Conservation (phyloP, 2,329 filamentous ascomycete genomes). For the Claviceps paspali region DNA sequence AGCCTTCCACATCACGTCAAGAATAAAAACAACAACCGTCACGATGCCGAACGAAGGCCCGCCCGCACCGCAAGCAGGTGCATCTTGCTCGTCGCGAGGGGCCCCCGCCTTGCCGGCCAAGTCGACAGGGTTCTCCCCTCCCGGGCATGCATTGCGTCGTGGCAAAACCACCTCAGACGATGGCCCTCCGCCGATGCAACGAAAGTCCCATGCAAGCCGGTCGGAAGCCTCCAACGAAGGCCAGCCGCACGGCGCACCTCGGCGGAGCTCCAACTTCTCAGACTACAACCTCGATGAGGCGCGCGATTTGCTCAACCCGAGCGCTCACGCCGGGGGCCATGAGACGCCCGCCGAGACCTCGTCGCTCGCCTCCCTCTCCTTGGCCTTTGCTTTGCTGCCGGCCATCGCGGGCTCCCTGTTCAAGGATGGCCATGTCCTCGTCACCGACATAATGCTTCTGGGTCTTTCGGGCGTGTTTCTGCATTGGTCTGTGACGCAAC, state of each 20-base stretch:
- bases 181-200: constrained; percentile 9
- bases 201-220: constrained; percentile 7
- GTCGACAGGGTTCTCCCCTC: constrained; percentile 4
- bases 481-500: constrained; percentile 81
- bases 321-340: constrained; percentile 22
- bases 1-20: too few relatives aligned
- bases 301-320: constrained; percentile 47
- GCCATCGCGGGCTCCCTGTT: constrained; percentile 77
- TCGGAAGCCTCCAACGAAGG: constrained; percentile 15
- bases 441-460: constrained; percentile 74
- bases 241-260: constrained; percentile 21
- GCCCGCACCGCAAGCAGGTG: constrained; percentile 2
- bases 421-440: constrained; percentile 65
- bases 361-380: constrained; percentile 63
- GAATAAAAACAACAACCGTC: not conserved
- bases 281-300: constrained; percentile 58
- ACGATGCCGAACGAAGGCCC: constrained; percentile 9
- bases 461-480: constrained; percentile 71
- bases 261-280: constrained; percentile 65
- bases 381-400: constrained; percentile 72
- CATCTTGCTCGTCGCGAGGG: not conserved
- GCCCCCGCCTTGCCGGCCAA: constrained; percentile 1
- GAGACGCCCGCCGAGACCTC: constrained; percentile 38
- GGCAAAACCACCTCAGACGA: constrained; percentile 26
- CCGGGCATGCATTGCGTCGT: constrained; percentile 19